phyloP scores from a whole-genome alignment of 805 yeast species.

The Yarrowia keelungensis region DNA sequence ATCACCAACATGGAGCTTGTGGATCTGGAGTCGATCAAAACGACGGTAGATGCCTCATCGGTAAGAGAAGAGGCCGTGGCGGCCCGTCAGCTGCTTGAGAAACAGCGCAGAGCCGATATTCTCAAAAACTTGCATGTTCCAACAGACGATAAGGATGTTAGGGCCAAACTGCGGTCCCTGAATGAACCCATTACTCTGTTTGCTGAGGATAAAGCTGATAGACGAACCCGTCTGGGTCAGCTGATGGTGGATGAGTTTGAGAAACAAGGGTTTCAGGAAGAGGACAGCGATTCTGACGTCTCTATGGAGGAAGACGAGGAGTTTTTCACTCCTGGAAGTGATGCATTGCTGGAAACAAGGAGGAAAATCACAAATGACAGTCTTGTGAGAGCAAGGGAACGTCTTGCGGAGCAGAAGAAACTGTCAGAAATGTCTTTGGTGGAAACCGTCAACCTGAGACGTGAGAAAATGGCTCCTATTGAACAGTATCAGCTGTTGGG shows the following conservation, averaged over 20 bases:
- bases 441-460: slow-evolving; percentile 56
- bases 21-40: slow-evolving; percentile 36
- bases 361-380: slow-evolving; percentile 60
- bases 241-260: slow-evolving; percentile 51
- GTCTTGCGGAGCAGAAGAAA: slow-evolving; percentile 53
- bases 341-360: slow-evolving; percentile 61
- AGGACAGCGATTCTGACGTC: slow-evolving; percentile 44
- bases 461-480: slow-evolving; percentile 53
- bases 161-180: slow-evolving; percentile 55
- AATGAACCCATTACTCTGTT: slow-evolving; percentile 64
- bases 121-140: slow-evolving; percentile 56
- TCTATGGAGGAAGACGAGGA: slow-evolving; percentile 73
- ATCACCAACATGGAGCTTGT: slow-evolving; percentile 32
- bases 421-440: slow-evolving; percentile 52
- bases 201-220: slow-evolving; percentile 66
- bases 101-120: slow-evolving; percentile 36
- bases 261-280: slow-evolving; percentile 43
- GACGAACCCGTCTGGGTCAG: slow-evolving; percentile 66
- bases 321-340: slow-evolving; percentile 81
- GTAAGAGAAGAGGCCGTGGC: slow-evolving; percentile 31
- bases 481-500: slow-evolving; percentile 59
- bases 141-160: slow-evolving; percentile 70
- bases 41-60: slow-evolving; percentile 36
- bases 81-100: slow-evolving; percentile 28
- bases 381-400: slow-evolving; percentile 53